Percentiles rank a stretch among this genome's conserved stretches.
These are phyloP conservation scores for Xylariaceae sp. DNA, from an alignment of 2,329 filamentous ascomycete species.

Conservation along the genomic window DNA sequence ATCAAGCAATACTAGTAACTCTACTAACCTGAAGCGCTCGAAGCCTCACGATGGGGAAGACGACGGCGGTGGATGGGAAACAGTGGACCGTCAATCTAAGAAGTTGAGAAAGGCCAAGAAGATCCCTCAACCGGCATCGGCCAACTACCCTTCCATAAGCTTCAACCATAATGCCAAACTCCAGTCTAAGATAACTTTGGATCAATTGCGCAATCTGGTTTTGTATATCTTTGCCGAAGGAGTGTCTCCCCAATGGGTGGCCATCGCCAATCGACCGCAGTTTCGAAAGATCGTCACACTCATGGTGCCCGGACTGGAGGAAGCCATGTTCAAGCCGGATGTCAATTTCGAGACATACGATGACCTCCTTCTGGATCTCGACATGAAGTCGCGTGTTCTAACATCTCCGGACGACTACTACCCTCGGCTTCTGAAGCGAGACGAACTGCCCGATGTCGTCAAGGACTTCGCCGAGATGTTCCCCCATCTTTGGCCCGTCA, in stretches of 20 bases:
- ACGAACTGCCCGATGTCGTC: conserved; percentile 49
- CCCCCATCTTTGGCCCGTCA: conserved; percentile 81
- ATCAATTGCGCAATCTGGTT: conserved; percentile 57
- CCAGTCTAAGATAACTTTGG: conserved; percentile 57
- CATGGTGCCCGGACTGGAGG: conserved; percentile 88
- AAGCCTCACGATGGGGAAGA: conserved; percentile 42
- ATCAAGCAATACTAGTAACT: conserved; percentile 20
- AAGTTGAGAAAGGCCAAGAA: conserved; percentile 56
- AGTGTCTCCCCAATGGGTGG: conserved; percentile 59
- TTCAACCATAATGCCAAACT: conserved; percentile 55
- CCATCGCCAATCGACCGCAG: conserved; percentile 55
- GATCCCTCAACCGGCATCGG: conserved; percentile 49
- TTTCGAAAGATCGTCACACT: conserved; percentile 78
- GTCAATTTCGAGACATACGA: conserved; percentile 47
- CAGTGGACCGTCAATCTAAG: conserved; percentile 43
- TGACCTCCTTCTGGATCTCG: conserved; percentile 28
- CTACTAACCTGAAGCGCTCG: conserved; percentile 44
- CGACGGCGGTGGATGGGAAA: conserved; percentile 46
- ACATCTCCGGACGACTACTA: conserved; percentile 56
- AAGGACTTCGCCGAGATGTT: conserved; percentile 77
- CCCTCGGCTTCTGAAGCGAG: conserved; percentile 47
- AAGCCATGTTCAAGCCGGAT: conserved; percentile 74
- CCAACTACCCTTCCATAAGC: conserved; percentile 54
- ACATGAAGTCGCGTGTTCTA: conserved; percentile 33
- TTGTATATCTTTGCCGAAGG: conserved; percentile 65